Evolutionary conservation across 306 rosid species (phyloP), one percentile per base, ranked within the genome.

Genomic region (Prunus armeniaca): DNA sequence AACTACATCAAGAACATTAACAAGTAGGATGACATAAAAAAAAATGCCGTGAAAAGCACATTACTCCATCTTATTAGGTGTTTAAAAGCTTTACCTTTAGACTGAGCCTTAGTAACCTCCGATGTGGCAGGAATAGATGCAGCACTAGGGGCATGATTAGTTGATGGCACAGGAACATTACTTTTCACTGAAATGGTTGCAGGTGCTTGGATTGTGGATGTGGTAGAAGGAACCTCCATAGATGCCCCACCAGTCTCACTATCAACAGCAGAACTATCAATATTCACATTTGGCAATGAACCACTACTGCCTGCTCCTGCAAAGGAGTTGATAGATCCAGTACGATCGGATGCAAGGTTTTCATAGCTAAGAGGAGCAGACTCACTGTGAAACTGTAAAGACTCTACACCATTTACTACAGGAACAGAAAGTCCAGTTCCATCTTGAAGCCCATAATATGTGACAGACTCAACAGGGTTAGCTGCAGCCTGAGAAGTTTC

Each of bases 81-180:
- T 46, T 64, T n/a, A 76, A 67, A 74, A 64, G 62, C 34, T 65
- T 71, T 80, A 96, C 99, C 99, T 88, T 92, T 96, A 47, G 93
- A 82, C 58, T 87, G 97, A 63, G 68, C 87, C 86, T 92, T 90
- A 57, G 92, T 54, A 78, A 57, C 88, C 78, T 79, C 30, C 15
- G 95, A 87, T 70, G 89, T 57, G 34, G 89, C 51, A 4, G 83
- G 68, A 78, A 66, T 76, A 12, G 80, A 75, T 12, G 78, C 46
- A 67, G 86, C 62, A 68, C 81, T 74, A 78, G 84, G 65, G 32
- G 62, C 88, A n/a, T 87, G 50, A 50, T 80, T 79, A 79, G 72
- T 73, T 4, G 82, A 51, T 66, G 86, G 86, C 77, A 47, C 57
- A 55, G 84, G 67, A 74, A 79, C 79, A 60, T 72, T 76, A 11